These are phyloP conservation scores for Plantago elongata DNA, from an alignment of 257 asterid species.

Conservation along the genomic window DNA sequence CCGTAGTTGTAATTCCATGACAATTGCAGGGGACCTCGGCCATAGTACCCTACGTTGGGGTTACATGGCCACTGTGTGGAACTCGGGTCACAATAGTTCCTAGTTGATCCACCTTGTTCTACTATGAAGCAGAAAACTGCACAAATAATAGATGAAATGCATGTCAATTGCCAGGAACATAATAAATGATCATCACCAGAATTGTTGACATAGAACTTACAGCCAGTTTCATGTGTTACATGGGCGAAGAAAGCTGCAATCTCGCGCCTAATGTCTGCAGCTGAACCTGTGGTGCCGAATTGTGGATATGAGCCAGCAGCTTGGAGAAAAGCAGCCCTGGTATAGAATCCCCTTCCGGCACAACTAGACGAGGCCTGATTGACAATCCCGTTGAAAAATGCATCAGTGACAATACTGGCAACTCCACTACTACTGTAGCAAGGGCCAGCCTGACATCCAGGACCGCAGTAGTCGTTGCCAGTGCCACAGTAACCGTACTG, in stretches of 20 bases:
- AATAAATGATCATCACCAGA: too few species aligned
- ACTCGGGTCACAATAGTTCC: constrained; percentile 26
- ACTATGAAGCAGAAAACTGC: constrained; percentile 31
- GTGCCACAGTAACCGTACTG: constrained; percentile 10
- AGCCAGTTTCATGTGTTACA: constrained; percentile 47
- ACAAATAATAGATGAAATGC: not conserved
- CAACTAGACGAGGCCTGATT: constrained; percentile 25
- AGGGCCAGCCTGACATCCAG: constrained; percentile 27
- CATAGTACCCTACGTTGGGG: constrained; percentile 22
- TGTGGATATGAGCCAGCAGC: constrained; percentile 32
- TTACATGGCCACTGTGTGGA: constrained; percentile 29
- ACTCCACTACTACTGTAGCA: constrained; percentile 18
- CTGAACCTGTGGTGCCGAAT: constrained; percentile 41
- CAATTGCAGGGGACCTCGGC: constrained; percentile 37
- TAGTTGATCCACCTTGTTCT: constrained; percentile 22
- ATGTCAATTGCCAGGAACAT: not conserved
- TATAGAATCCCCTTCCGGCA: constrained; percentile 39
- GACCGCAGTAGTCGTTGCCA: constrained; percentile 22
- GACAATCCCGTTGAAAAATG: constrained; percentile 29
- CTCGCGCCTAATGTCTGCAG: constrained; percentile 34
- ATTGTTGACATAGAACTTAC: constrained; percentile 20
- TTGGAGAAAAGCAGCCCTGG: constrained; percentile 33
- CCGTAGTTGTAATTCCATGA: constrained; percentile 42
- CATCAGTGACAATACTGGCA: constrained; percentile 26
- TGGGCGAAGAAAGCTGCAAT: constrained; percentile 61